Conservation (phyloP, 305 asterid genomes). For the Salvia sclarea region DNA sequence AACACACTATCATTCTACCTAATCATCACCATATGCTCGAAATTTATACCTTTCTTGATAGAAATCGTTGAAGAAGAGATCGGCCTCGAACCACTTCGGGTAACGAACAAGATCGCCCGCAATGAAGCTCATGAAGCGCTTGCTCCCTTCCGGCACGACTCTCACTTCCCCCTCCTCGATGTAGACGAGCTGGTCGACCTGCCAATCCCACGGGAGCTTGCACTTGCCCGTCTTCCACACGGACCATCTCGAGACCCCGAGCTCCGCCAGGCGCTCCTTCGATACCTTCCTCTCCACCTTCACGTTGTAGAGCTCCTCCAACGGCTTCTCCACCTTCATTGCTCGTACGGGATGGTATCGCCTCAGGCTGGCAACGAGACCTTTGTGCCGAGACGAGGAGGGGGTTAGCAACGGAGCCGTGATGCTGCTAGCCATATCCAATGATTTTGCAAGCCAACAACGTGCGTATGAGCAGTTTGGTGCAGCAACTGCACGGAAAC, state of each 20-base stretch:
- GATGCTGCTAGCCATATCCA: slow-evolving; percentile 51
- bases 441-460: not conserved
- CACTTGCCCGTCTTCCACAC: slow-evolving; percentile 91
- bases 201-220: slow-evolving; percentile 98
- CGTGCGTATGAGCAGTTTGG: not conserved
- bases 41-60: slow-evolving; percentile 87
- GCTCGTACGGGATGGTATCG: slow-evolving; percentile 40
- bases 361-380: slow-evolving; percentile 16
- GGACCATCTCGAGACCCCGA: slow-evolving; percentile 77
- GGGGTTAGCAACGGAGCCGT: slow-evolving; percentile 43
- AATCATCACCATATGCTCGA: slow-evolving; percentile 87
- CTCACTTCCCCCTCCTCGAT: slow-evolving; percentile 96
- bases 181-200: slow-evolving; percentile 87
- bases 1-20: too few species aligned
- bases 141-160: slow-evolving; percentile 91
- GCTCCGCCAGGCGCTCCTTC: slow-evolving; percentile 62
- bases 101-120: slow-evolving; percentile 93
- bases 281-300: slow-evolving; percentile 74
- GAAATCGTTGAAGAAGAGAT: slow-evolving; percentile 78
- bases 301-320: slow-evolving; percentile 90
- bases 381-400: slow-evolving; percentile 32
- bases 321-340: slow-evolving; percentile 63
- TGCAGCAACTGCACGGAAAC: not conserved
- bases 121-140: slow-evolving; percentile 68
- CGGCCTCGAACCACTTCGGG: slow-evolving; percentile 98